These are phyloP conservation scores for Solanum neorickii DNA, from an alignment of 257 asterid species.

Conservation along the genomic window DNA sequence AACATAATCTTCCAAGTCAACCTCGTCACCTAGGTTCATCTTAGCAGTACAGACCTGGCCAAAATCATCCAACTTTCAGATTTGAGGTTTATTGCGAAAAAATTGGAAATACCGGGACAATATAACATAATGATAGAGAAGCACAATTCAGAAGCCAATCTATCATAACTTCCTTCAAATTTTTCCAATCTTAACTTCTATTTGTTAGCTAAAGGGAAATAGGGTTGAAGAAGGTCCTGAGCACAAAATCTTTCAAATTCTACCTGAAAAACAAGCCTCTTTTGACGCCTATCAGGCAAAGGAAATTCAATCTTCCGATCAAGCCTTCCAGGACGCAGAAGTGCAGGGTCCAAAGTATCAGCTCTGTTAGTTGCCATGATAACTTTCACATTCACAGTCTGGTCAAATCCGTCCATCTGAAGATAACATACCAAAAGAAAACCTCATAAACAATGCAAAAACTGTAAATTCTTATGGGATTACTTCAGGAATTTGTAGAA, in stretches of 20 bases:
- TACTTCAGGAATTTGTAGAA: background rate
- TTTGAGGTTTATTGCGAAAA: background rate
- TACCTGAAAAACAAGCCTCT: slow-evolving; percentile 83
- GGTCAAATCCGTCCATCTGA: slow-evolving; percentile 96
- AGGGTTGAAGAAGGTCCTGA: background rate
- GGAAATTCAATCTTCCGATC: slow-evolving; percentile 89
- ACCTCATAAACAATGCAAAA: background rate
- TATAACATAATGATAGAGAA: background rate
- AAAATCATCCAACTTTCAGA: background rate
- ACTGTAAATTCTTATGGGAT: background rate
- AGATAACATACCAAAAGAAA: background rate
- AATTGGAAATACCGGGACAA: background rate
- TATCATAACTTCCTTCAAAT: background rate
- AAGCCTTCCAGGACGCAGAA: slow-evolving; percentile 90
- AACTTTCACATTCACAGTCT: slow-evolving; percentile 78
- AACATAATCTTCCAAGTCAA: slow-evolving; percentile 82
- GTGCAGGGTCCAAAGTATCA: slow-evolving; percentile 87
- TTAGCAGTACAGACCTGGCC: slow-evolving; percentile 78
- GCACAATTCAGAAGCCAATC: background rate
- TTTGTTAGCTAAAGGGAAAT: background rate
- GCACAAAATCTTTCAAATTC: background rate
- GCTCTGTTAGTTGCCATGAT: slow-evolving; percentile 90
- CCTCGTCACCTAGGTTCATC: slow-evolving; percentile 79
- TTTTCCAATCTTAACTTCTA: background rate
- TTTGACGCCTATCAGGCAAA: slow-evolving; percentile 85